Conservation (phyloP, 352 stramenopile species). For the Globisporangium nagaii region DNA sequence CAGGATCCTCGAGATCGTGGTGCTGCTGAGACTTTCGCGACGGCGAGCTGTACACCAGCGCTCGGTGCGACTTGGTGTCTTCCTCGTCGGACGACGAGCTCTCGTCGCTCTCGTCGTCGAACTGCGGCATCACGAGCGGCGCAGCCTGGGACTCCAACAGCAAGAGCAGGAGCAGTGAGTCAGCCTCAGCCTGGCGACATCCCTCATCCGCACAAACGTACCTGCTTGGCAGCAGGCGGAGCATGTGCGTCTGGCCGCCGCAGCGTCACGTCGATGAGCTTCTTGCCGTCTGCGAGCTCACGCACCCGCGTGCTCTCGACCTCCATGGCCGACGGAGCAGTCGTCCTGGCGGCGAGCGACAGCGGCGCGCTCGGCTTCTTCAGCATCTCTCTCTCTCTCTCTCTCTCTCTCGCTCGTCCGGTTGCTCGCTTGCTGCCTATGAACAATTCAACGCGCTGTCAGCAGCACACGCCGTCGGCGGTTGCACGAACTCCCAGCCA, state of each 20-base stretch:
- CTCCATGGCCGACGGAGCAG: slow-evolving; percentile 25
- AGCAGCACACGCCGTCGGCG: background rate
- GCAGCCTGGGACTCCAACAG: slow-evolving; percentile 14
- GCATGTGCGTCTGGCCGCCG: slow-evolving; percentile 8
- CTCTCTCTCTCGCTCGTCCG: too few species aligned
- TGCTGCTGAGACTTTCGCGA: background rate
- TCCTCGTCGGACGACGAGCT: slow-evolving; percentile 34
- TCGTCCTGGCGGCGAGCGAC: background rate
- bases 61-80: background rate
- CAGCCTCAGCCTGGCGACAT: background rate
- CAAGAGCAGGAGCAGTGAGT: background rate
- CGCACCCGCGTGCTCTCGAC: slow-evolving; percentile 42
- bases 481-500: too few species aligned
- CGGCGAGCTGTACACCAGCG: slow-evolving; percentile 2
- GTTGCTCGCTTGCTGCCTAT: too few species aligned
- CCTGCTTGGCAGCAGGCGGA: background rate
- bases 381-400: slow-evolving; percentile 2
- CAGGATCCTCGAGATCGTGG: slow-evolving; percentile 15
- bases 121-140: slow-evolving; percentile 55
- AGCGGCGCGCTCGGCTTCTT: slow-evolving; percentile 7
- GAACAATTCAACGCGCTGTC: background rate
- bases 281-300: slow-evolving; percentile 35
- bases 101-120: slow-evolving; percentile 54
- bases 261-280: slow-evolving; percentile 53
- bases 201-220: slow-evolving; percentile 9